Conservation (phyloP, 1,139 yeast species). For the Pichia sp. region DNA sequence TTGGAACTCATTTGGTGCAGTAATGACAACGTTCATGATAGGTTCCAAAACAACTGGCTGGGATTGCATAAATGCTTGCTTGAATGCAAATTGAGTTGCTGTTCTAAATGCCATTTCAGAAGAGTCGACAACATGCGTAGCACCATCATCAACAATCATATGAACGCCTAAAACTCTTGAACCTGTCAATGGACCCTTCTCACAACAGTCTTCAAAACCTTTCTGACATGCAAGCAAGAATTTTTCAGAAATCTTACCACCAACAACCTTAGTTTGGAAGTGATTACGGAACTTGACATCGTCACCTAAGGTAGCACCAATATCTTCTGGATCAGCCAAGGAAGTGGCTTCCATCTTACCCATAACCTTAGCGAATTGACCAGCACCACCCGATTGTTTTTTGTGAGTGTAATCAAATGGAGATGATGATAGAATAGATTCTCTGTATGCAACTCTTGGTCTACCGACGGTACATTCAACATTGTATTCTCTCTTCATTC, state of each 20-base stretch:
- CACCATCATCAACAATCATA: conserved; percentile 96
- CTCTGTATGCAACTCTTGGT: conserved; percentile 98
- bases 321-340: conserved; percentile 49
- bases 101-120: conserved; percentile 92
- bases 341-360: conserved; percentile 57
- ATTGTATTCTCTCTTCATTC: conserved; percentile 96
- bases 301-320: conserved; percentile 28
- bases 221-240: conserved; percentile 90
- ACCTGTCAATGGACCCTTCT: conserved; percentile 95
- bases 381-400: conserved; percentile 99
- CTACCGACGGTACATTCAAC: conserved; percentile 94
- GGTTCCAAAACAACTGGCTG: conserved; percentile 92
- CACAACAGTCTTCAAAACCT: conserved; percentile 93
- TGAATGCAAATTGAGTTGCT: conserved; percentile 90
- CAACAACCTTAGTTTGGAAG: conserved; percentile 85
- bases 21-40: conserved; percentile 86
- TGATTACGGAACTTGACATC: conserved; percentile 42
- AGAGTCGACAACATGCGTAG: conserved; percentile 94
- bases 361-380: conserved; percentile 96
- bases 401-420: conserved; percentile 94
- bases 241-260: conserved; percentile 96
- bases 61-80: conserved; percentile 79
- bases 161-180: conserved; percentile 88
- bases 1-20: conserved; percentile 96
- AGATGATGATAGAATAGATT: conserved; percentile 70